These are phyloP conservation scores for Hondaea fermentalgiana DNA, from an alignment of 108 stramenopile species.

Conservation along the genomic window DNA sequence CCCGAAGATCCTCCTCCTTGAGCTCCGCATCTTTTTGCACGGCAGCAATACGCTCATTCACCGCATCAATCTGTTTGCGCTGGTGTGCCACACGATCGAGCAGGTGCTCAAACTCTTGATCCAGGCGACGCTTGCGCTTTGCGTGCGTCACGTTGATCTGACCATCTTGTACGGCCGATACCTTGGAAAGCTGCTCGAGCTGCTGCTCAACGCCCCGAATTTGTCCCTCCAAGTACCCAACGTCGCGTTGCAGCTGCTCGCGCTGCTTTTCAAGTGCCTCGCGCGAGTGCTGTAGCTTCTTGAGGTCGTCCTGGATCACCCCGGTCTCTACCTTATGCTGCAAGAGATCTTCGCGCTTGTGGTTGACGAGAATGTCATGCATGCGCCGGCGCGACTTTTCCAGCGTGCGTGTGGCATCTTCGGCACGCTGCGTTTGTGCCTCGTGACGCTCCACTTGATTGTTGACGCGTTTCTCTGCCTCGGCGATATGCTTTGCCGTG, in stretches of 20 bases:
- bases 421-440: neutral
- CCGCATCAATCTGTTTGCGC: neutral
- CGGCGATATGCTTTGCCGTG: no score
- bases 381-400: neutral
- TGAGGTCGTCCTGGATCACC: slow-evolving; percentile 8
- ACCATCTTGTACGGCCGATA: neutral
- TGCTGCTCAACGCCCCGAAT: neutral
- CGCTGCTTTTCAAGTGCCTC: neutral
- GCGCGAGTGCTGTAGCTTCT: neutral
- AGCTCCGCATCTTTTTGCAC: neutral
- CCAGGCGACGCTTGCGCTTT: neutral
- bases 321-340: neutral
- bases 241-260: neutral
- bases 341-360: neutral
- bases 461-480: neutral
- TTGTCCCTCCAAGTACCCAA: neutral
- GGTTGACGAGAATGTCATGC: neutral
- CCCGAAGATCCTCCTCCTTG: neutral
- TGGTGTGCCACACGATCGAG: neutral
- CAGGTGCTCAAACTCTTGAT: neutral
- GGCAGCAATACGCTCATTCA: neutral
- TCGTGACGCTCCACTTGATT: neutral
- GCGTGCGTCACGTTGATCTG: slow-evolving; percentile 14
- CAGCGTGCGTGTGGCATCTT: neutral
- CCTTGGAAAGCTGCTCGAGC: neutral